phyloP scores from a whole-genome alignment of 208 protist genomes.

The Trichomonas tenax region DNA sequence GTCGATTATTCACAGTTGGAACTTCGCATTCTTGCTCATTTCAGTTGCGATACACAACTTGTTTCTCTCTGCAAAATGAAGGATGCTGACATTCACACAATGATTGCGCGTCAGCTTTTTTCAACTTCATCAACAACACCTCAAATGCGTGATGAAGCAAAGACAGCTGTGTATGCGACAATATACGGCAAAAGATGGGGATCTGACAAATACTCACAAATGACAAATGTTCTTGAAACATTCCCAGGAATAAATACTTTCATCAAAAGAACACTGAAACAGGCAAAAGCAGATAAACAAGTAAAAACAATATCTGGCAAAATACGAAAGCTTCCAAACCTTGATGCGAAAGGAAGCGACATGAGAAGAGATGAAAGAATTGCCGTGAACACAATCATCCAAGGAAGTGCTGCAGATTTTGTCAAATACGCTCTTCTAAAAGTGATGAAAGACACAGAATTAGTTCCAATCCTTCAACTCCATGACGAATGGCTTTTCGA shows the following conservation, averaged over 20 bases:
- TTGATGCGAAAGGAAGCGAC: not conserved
- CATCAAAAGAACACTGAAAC: too few relatives aligned
- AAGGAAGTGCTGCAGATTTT: constrained; percentile 17
- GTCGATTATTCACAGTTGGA: not conserved
- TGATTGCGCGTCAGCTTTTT: not conserved
- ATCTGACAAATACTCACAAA: not conserved
- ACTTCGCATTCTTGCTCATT: not conserved
- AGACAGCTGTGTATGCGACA: not conserved
- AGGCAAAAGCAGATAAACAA: not conserved
- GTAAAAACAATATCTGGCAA: not conserved
- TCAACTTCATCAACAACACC: not conserved
- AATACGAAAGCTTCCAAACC: not conserved
- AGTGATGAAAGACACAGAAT: not conserved
- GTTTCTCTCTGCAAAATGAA: not conserved
- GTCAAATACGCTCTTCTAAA: not conserved
- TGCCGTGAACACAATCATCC: not conserved
- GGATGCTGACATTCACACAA: not conserved
- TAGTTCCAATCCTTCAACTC: not conserved
- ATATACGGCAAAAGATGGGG: constrained; percentile 10
- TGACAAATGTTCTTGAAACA: not conserved
- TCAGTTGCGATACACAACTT: not conserved
- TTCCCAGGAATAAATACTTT: not conserved
- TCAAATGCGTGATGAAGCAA: not conserved
- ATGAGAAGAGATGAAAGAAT: constrained; percentile 1
- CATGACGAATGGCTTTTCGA: not conserved